phyloP scores from a whole-genome alignment of 108 stramenopile species.

The Discostella stelligeroides region DNA sequence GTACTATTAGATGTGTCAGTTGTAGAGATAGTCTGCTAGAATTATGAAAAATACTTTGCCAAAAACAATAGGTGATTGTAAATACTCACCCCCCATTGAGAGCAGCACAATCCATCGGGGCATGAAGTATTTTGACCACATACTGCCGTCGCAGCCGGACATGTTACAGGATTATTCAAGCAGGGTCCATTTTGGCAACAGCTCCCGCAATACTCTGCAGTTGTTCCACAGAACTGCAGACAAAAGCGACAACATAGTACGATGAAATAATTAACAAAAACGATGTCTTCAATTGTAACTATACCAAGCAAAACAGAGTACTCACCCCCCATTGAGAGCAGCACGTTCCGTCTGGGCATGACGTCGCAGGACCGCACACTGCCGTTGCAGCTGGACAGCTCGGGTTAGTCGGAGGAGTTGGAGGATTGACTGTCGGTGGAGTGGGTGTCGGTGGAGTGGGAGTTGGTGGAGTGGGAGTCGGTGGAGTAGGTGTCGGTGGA shows the following conservation, averaged over 20 bases:
- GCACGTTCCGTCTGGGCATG: neutral
- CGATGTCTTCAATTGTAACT: too few species aligned
- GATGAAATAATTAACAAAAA: too few species aligned
- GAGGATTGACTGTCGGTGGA: neutral
- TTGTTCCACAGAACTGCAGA: constrained; percentile 4
- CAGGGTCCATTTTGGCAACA: constrained; percentile 42
- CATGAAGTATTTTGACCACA: too few species aligned
- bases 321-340: neutral
- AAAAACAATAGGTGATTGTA: too few species aligned
- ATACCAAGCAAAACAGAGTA: neutral
- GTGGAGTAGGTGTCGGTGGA: too few species aligned
- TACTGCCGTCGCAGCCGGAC: too few species aligned
- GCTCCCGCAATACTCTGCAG: constrained; percentile 1
- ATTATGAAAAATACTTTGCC: too few species aligned
- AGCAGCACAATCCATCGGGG: neutral
- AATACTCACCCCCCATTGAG: neutral
- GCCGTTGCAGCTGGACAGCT: neutral
- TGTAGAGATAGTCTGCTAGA: too few species aligned
- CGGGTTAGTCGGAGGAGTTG: neutral
- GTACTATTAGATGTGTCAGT: neutral
- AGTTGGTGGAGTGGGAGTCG: neutral
- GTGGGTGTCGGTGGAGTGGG: too few species aligned
- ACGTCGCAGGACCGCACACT: too few species aligned
- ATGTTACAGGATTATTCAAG: neutral
- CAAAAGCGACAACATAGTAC: neutral